phyloP scores from a whole-genome alignment of 768 basidiomycete genomes.

The Mrakia gelida region DNA sequence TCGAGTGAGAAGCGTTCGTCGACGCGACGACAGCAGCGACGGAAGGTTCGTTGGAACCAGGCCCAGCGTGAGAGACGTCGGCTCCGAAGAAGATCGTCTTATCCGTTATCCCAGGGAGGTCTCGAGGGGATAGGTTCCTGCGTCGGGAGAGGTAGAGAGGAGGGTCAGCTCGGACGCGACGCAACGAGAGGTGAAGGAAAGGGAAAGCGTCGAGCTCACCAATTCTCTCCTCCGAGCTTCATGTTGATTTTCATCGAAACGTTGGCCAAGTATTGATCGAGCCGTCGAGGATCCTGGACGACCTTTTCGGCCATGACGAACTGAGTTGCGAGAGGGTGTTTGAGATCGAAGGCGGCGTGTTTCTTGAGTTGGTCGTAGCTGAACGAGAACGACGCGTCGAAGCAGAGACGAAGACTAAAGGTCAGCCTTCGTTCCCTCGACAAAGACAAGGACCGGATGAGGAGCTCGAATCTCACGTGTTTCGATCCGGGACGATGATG shows the following conservation, averaged over 20 bases:
- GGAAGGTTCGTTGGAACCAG: not conserved
- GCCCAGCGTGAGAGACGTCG: conserved; percentile 8
- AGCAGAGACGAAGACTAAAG: no score
- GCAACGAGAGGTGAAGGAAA: not conserved
- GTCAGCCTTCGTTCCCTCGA: no score
- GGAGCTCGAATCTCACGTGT: no score
- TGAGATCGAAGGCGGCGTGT: not conserved
- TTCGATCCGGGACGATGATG: conserved; percentile 15
- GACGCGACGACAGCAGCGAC: not conserved
- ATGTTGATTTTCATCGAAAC: conserved; percentile 13
- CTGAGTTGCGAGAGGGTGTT: not conserved
- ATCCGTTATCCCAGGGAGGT: not conserved
- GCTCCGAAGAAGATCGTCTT: not conserved
- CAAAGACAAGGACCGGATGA: no score
- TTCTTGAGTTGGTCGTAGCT: conserved; percentile 14
- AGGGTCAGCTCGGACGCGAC: not conserved
- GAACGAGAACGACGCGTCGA: no score
- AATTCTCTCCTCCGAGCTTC: conserved; percentile 19
- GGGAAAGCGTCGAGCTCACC: not conserved
- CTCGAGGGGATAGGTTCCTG: not conserved
- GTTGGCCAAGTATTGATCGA: conserved; percentile 13
- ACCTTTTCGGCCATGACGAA: conserved; percentile 13
- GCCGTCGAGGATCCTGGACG: not conserved
- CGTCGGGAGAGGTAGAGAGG: not conserved
- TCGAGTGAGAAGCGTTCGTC: not conserved